phyloP scores from a whole-genome alignment of 495 filamentous ascomycete species.

The Tuber brumale region DNA sequence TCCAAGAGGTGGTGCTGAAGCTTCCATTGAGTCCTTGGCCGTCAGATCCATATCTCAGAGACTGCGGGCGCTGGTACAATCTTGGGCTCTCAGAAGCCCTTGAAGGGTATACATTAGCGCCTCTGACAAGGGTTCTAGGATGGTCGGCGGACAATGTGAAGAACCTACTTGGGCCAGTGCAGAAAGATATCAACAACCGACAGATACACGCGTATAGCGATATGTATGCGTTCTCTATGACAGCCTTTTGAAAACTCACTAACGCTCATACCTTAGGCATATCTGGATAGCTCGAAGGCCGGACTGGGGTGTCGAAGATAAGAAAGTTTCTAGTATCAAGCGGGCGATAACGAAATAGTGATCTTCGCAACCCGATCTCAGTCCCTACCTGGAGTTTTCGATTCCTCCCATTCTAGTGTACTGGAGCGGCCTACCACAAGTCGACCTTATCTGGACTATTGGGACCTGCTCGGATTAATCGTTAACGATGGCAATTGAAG shows the following conservation, averaged over 20 bases:
- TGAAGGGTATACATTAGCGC: conserved; percentile 65
- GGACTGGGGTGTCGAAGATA: conserved; percentile 14
- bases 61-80: conserved; percentile 80
- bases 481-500: not conserved
- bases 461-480: not conserved
- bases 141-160: conserved; percentile 63
- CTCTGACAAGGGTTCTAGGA: conserved; percentile 60
- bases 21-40: conserved; percentile 78
- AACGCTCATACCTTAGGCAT: conserved; percentile 44
- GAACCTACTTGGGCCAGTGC: conserved; percentile 56
- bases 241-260: conserved; percentile 27
- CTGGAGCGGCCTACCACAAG: not conserved
- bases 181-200: conserved; percentile 61
- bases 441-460: not conserved
- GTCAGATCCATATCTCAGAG: conserved; percentile 57
- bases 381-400: not conserved
- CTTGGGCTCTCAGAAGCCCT: conserved; percentile 66
- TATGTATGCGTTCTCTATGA: conserved; percentile 52
- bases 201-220: conserved; percentile 67
- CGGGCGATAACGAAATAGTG: conserved; percentile 25
- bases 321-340: conserved; percentile 9
- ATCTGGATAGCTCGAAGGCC: conserved; percentile 47
- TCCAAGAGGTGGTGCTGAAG: conserved; percentile 65
- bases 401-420: not conserved
- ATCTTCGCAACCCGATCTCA: not conserved